Evolutionary conservation across 345 rosid species (phyloP).

Genomic region (Melaleuca alternifolia): DNA sequence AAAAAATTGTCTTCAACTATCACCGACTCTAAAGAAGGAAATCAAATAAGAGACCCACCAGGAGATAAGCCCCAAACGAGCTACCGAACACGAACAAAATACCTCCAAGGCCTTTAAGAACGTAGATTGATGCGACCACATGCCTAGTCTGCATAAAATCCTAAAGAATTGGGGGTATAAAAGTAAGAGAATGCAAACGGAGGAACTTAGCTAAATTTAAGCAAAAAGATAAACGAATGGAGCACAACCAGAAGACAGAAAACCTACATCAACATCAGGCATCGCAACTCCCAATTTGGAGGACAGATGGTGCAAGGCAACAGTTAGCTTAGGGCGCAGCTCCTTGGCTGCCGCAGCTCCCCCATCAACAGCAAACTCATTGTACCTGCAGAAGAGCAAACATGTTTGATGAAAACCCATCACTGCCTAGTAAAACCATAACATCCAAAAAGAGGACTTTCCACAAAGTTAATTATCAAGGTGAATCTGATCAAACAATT

Average conservation of each 20-base stretch:
- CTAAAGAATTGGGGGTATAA: conserved; percentile 3
- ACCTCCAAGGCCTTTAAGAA: conserved; percentile 68
- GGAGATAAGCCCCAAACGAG: conserved; percentile 60
- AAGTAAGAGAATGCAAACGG: not conserved
- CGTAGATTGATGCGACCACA: conserved; percentile 25
- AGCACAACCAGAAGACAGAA: not conserved
- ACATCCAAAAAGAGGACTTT: not conserved
- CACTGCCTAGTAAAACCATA: not conserved
- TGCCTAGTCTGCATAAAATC: conserved; percentile 36
- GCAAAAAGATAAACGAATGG: not conserved
- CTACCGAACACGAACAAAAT: conserved; percentile 70
- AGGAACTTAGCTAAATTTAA: not conserved
- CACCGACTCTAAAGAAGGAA: not conserved
- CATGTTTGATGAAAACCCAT: not conserved
- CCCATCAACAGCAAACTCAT: conserved; percentile 75
- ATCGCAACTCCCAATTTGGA: conserved; percentile 32
- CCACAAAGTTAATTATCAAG: not conserved
- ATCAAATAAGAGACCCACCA: conserved; percentile 34
- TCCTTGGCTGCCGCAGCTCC: conserved; percentile 76
- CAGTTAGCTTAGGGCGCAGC: conserved; percentile 50
- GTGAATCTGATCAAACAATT: not conserved
- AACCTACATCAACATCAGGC: conserved; percentile 61
- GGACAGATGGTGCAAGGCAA: conserved; percentile 43
- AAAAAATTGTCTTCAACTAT: not conserved
- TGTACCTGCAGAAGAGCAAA: conserved; percentile 24